Conservation (phyloP, 1,284 basidiomycete genomes). For the Stygiomarasmius scandens region DNA sequence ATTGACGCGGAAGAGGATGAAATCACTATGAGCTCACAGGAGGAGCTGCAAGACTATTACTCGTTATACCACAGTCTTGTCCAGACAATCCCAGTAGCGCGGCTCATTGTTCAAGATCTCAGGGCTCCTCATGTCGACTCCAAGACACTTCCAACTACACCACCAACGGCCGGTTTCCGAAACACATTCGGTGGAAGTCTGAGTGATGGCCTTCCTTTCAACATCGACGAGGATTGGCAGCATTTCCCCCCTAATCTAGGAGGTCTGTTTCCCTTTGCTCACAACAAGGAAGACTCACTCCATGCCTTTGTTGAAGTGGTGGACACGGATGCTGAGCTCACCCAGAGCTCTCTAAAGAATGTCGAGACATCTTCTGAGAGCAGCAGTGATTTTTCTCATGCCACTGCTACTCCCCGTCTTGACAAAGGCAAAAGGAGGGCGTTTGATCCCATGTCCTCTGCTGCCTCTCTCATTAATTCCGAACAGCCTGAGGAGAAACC, state of each 20-base stretch:
- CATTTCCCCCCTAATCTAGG: slow-evolving; percentile 37
- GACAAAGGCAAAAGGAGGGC: slow-evolving; percentile 61
- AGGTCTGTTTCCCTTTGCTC: slow-evolving; percentile 31
- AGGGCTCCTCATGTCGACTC: slow-evolving; percentile 38
- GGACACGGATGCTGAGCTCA: slow-evolving; percentile 42
- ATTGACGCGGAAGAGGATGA: slow-evolving; percentile 70
- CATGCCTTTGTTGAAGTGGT: slow-evolving; percentile 70
- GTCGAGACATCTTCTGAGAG: slow-evolving; percentile 12
- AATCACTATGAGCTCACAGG: slow-evolving; percentile 71
- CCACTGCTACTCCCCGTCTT: slow-evolving; percentile 23
- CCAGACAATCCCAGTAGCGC: slow-evolving; percentile 40
- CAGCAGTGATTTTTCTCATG: slow-evolving; percentile 23
- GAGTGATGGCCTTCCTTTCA: slow-evolving; percentile 45
- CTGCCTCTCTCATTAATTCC: slow-evolving; percentile 51
- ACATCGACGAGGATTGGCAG: slow-evolving; percentile 72
- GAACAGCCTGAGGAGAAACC: slow-evolving; percentile 52
- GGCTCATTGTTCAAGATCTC: slow-evolving; percentile 67
- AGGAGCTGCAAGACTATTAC: slow-evolving; percentile 68
- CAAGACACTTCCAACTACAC: slow-evolving; percentile 40
- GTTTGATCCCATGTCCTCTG: slow-evolving; percentile 56
- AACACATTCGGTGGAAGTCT: slow-evolving; percentile 54
- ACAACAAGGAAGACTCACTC: slow-evolving; percentile 33
- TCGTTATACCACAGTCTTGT: slow-evolving; percentile 28
- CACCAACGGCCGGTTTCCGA: slow-evolving; percentile 38
- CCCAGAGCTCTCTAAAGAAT: slow-evolving; percentile 15